Evolutionary conservation across 306 rosid species (phyloP).

Genomic region (Mucuna pruriens): DNA sequence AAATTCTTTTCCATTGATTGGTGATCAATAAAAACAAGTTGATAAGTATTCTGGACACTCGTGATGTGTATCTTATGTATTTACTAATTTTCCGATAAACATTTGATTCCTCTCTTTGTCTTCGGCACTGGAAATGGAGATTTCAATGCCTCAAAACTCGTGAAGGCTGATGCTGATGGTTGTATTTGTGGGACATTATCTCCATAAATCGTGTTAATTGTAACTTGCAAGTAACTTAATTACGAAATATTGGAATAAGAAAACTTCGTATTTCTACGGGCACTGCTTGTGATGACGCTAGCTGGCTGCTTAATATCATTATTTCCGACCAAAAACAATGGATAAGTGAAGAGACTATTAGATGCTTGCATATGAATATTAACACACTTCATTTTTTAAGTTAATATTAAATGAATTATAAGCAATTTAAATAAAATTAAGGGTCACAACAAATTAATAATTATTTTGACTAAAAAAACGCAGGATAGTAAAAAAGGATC

Average conservation of each 20-base stretch:
- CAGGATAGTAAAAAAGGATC: no score
- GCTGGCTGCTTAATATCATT: not conserved
- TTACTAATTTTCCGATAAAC: not conserved
- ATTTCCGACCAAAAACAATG: not conserved
- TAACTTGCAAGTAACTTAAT: conserved; percentile 16
- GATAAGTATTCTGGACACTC: not conserved
- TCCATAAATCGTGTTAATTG: not conserved
- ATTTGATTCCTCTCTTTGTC: not conserved
- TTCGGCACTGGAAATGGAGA: not conserved
- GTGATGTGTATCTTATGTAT: not conserved
- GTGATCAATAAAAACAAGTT: not conserved
- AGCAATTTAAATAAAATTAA: not conserved
- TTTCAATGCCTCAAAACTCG: not conserved
- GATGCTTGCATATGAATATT: not conserved
- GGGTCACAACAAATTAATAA: not conserved
- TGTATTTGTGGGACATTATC: not conserved
- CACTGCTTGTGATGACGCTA: not conserved
- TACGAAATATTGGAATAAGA: not conserved
- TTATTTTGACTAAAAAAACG: no score
- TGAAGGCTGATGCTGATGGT: not conserved
- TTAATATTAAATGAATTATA: not conserved
- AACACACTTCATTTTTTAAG: not conserved
- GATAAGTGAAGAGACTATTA: not conserved
- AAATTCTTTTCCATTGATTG: not conserved
- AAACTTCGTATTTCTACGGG: not conserved